Percentiles rank a stretch among this genome's conserved stretches.
Conservation (phyloP, 306 rosid species). For the Prunus padus region DNA sequence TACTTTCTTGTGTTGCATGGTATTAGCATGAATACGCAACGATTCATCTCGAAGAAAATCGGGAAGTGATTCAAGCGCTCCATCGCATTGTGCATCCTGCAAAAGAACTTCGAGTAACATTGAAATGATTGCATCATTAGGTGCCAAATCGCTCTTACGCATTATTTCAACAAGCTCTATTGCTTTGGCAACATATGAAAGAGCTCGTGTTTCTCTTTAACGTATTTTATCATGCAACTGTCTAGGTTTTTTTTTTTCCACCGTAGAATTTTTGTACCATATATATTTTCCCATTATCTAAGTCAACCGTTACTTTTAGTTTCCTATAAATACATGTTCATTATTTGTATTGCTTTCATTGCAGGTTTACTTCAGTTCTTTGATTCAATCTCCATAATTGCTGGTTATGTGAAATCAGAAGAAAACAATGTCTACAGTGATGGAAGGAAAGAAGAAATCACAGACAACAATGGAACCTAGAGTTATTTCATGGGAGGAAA, state of each 20-base stretch:
- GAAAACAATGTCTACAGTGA: slow-evolving; percentile 11
- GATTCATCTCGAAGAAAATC: not conserved
- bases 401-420: not conserved
- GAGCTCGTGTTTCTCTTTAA: not conserved
- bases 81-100: not conserved
- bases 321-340: not conserved
- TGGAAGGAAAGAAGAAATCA: slow-evolving; percentile 19
- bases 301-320: not conserved
- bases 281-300: no score
- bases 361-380: not conserved
- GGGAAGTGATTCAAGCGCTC: slow-evolving; percentile 5
- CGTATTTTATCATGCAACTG: not conserved
- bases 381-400: not conserved
- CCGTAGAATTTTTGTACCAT: no score
- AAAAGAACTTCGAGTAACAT: no score
- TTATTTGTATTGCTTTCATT: not conserved
- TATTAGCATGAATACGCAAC: not conserved
- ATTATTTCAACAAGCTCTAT: no score
- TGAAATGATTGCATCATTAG: no score
- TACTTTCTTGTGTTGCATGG: not conserved
- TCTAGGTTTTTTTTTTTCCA: not conserved
- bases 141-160: no score
- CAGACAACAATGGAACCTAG: not conserved
- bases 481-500: slow-evolving; percentile 28
- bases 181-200: not conserved